phyloP scores from a whole-genome alignment of 139 green algal genomes.

The Picochlorum sp. region DNA sequence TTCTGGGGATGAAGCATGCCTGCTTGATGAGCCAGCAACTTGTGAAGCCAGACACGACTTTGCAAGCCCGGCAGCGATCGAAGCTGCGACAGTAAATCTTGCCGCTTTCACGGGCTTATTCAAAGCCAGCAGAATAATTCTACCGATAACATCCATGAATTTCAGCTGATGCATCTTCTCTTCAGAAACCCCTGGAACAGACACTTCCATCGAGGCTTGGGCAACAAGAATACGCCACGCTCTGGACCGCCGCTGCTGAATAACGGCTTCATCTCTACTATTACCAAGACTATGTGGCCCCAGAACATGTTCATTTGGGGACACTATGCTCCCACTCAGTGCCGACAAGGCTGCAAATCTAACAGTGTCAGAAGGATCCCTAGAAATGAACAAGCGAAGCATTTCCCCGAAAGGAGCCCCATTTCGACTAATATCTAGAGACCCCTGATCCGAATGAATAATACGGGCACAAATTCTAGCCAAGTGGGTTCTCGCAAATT shows the following conservation, averaged over 20 bases:
- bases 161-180: constrained; percentile 5
- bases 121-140: constrained; percentile 28
- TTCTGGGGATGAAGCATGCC: constrained; percentile 6
- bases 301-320: constrained; percentile 1
- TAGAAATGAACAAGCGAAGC: constrained; percentile 35
- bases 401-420: constrained; percentile 33
- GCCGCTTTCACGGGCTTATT: constrained; percentile 8
- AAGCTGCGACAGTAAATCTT: constrained; percentile 11
- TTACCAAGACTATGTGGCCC: constrained; percentile 1
- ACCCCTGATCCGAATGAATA: constrained; percentile 49
- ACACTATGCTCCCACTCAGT: constrained; percentile 30
- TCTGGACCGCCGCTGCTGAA: constrained; percentile 19
- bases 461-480: constrained; percentile 47
- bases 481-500: constrained; percentile 59
- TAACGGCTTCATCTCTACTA: constrained; percentile 16
- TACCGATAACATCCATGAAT: constrained; percentile 21
- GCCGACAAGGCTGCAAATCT: constrained; percentile 47
- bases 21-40: neutral
- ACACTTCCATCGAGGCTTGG: constrained; percentile 16
- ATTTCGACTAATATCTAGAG: constrained; percentile 5
- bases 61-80: constrained; percentile 11
- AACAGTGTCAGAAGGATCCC: constrained; percentile 55
- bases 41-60: constrained; percentile 20
- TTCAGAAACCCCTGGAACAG: constrained; percentile 7
- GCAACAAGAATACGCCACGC: constrained; percentile 55